A percentile compares a stretch with the other conserved stretches of the same genome.
These are phyloP conservation scores for Capsicum rhomboideum DNA, from an alignment of 257 asterid species.

Conservation along the genomic window DNA sequence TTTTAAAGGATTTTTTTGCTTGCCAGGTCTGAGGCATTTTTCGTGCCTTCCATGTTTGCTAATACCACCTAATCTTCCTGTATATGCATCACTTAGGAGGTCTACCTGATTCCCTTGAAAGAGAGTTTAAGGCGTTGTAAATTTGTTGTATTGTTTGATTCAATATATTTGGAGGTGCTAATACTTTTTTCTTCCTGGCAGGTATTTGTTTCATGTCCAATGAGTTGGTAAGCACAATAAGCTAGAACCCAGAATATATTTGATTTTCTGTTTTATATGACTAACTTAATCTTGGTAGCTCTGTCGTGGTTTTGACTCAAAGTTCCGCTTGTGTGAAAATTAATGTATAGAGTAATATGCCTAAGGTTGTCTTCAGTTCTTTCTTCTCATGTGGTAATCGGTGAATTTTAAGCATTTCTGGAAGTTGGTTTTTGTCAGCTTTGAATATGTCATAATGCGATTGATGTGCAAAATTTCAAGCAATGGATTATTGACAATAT, in stretches of 20 bases:
- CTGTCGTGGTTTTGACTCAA: neutral
- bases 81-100: neutral
- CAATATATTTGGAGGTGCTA: conserved; percentile 4
- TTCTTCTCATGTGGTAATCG: neutral
- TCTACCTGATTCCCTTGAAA: neutral
- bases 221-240: conserved; percentile 67
- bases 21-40: neutral
- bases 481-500: neutral
- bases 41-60: neutral
- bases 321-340: neutral
- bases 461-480: neutral
- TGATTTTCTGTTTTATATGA: neutral
- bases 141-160: neutral
- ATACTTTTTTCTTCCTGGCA: conserved; percentile 27
- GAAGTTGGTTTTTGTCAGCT: neutral
- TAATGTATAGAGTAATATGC: neutral
- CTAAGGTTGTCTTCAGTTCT: neutral
- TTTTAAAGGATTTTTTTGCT: neutral
- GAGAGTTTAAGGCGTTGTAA: neutral
- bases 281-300: neutral
- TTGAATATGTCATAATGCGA: neutral
- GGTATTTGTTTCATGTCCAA: conserved; percentile 96
- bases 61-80: neutral
- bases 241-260: neutral
- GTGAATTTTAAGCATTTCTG: neutral